Conservation (phyloP, 805 yeast genomes). For the Wickerhamomyces kurtzmanii region DNA sequence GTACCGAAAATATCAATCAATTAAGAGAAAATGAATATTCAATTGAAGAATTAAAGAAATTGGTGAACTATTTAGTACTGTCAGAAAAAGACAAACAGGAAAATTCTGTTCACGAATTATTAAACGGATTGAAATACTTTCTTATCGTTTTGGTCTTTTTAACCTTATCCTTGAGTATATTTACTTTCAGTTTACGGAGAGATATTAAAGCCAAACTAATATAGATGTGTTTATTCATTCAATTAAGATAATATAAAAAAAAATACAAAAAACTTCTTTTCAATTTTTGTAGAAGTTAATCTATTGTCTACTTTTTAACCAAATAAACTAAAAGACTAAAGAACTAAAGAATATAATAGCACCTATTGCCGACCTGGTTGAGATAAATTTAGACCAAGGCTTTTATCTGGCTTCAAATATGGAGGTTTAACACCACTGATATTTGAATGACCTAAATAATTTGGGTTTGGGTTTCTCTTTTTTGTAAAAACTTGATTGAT, state of each 20-base stretch:
- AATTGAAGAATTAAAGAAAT: constrained; percentile 9
- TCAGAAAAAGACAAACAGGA: constrained; percentile 14
- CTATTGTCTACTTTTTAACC: not conserved
- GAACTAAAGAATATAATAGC: no score
- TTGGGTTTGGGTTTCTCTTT: constrained; percentile 37
- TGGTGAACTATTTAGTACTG: constrained; percentile 10
- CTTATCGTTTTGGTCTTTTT: constrained; percentile 15
- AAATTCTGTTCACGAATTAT: constrained; percentile 13
- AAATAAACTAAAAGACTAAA: not conserved
- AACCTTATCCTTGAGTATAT: constrained; percentile 27
- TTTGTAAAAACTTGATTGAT: constrained; percentile 33
- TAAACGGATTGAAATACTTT: constrained; percentile 15
- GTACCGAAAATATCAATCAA: constrained; percentile 11
- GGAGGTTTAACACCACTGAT: constrained; percentile 35
- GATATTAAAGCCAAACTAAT: constrained; percentile 54
- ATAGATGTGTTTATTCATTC: constrained; percentile 12
- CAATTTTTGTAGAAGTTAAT: not conserved
- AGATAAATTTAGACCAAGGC: no score
- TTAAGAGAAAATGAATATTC: constrained; percentile 15
- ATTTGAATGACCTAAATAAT: constrained; percentile 33
- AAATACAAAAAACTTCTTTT: not conserved
- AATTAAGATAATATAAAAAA: not conserved
- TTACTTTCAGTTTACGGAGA: constrained; percentile 44
- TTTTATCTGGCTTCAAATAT: constrained; percentile 13
- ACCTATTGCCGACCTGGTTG: no score